phyloP scores from a whole-genome alignment of 225 moss, liverwort and hornwort species.

The Polytrichum formosum region DNA sequence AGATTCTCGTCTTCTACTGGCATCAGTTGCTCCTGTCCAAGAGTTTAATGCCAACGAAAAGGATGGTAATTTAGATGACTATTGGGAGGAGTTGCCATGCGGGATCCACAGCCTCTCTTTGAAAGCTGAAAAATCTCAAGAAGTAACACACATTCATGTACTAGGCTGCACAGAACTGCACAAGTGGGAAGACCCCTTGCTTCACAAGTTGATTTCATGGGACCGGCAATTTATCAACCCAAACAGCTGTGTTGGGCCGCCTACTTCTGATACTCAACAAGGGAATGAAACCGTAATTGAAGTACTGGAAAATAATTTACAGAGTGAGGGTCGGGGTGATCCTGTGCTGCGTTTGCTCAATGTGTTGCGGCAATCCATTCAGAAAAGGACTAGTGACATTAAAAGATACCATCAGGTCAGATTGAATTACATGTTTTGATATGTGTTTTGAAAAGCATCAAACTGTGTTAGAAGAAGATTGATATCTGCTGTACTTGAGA shows the following conservation, averaged over 20 bases:
- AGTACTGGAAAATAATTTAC: not conserved
- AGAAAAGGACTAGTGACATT: conserved; percentile 56
- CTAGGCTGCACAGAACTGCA: conserved; percentile 47
- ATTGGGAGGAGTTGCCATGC: conserved; percentile 87
- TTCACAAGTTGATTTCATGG: conserved; percentile 67
- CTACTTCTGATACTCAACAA: conserved; percentile 5
- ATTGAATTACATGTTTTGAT: no score
- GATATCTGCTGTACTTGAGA: no score
- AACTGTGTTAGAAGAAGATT: no score
- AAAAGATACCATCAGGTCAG: conserved; percentile 42
- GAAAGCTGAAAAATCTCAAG: conserved; percentile 7
- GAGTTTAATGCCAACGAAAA: conserved; percentile 5
- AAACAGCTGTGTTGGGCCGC: conserved; percentile 1
- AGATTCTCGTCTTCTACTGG: conserved; percentile 75
- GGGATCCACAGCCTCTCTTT: conserved; percentile 71
- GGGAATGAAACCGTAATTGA: conserved; percentile 9
- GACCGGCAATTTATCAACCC: conserved; percentile 56
- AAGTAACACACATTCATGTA: conserved; percentile 3
- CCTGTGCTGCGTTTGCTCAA: conserved; percentile 41
- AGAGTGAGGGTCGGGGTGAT: not conserved
- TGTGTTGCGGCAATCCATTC: conserved; percentile 66
- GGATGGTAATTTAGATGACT: conserved; percentile 12
- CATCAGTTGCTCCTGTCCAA: conserved; percentile 69
- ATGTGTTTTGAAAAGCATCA: not conserved
- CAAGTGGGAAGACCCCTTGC: conserved; percentile 65